Base-by-base conservation (phyloP, 2,329 filamentous ascomycete genomes). In the Trichoderma polysporum region DNA sequence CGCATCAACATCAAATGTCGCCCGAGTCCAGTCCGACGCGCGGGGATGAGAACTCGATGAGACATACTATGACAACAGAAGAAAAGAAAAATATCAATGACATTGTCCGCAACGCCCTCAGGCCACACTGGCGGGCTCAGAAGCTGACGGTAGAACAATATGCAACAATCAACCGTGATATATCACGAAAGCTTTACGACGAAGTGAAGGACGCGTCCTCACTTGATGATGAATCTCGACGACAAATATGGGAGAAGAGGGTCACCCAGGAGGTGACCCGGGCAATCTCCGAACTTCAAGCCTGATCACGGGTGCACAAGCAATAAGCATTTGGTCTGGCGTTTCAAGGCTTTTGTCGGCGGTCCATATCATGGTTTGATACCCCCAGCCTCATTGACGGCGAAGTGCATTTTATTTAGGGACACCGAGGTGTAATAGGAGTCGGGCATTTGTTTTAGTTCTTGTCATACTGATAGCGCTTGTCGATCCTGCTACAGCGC, bases 91-190 rank as follows among this genome's bases (percentile, higher is more conserved):
- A 89, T 74, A 91, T 99, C 70, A 94, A 93, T 76, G 90, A 89
- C 72, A 93, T 98, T 79, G 95, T 98, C 72, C 91, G 92, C 70
- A 83, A 85, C 49, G 92, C 91, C 6, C 82, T 99, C 50, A 91
- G 92, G 72, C 93, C 94, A 35, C 87, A 93, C 71, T 98, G 94
- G 83, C 86, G 89, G 69, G 90, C 90, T 49, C 90, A 91, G 72
- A 87, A 90, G 69, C 85, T 98, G 69, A 93, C 90, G 19, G 92
- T 93, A 71, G 92, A 97, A 68, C 91, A 97, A 78, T 99, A 97
- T 77, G 94, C 92, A 2, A 88, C 88, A 66, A 97, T 98, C 79
- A 98, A 98, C 76, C 90, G 93, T 69, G 90, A 91, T 68, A 89
- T 98, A 37, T 97, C 93, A 49, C 90, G 93, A 67, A 91, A 90